A percentile compares a stretch with the other conserved stretches of the same genome.
Conservation (phyloP, 139 green algal species). For the Tetraselmis striata region DNA sequence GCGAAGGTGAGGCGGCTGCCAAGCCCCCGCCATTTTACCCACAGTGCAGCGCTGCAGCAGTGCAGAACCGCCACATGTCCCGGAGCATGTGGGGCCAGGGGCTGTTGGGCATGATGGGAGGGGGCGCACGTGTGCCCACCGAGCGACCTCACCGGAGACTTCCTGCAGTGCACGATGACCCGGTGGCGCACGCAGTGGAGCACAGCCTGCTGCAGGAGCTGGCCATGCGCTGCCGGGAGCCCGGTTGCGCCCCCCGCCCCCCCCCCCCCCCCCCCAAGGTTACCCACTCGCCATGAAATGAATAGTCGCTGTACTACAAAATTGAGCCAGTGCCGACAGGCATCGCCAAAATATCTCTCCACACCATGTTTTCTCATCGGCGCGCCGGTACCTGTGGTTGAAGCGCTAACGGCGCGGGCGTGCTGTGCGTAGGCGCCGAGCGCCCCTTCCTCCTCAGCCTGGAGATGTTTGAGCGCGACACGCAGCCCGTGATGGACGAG, state of each 20-base stretch:
- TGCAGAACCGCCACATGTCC: neutral
- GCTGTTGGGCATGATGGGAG: too few relatives aligned
- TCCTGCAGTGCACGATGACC: neutral
- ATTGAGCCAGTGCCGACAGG: too few relatives aligned
- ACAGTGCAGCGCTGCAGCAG: too few relatives aligned
- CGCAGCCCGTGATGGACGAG: slow-evolving; percentile 43
- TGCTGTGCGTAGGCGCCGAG: neutral
- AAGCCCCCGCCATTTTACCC: too few relatives aligned
- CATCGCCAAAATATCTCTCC: too few relatives aligned
- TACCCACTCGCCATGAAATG: too few relatives aligned
- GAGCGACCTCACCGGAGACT: too few relatives aligned
- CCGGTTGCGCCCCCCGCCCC: too few relatives aligned
- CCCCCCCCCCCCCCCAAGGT: too few relatives aligned
- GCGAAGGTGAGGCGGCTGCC: neutral
- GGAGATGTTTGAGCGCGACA: slow-evolving; percentile 51
- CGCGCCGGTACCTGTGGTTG: neutral
- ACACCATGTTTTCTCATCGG: too few relatives aligned
- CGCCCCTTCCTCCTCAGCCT: slow-evolving; percentile 26
- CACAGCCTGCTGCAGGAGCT: neutral
- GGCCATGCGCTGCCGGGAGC: neutral
- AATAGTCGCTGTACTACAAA: neutral
- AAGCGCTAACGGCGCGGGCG: neutral
- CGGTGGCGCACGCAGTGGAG: neutral
- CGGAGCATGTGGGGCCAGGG: neutral
- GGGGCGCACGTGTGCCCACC: too few relatives aligned